Evolutionary conservation across 2,329 filamentous ascomycete genomes (phyloP), one percentile per base, ranked within the genome.

Genomic region (Colletotrichum brevisporum): DNA sequence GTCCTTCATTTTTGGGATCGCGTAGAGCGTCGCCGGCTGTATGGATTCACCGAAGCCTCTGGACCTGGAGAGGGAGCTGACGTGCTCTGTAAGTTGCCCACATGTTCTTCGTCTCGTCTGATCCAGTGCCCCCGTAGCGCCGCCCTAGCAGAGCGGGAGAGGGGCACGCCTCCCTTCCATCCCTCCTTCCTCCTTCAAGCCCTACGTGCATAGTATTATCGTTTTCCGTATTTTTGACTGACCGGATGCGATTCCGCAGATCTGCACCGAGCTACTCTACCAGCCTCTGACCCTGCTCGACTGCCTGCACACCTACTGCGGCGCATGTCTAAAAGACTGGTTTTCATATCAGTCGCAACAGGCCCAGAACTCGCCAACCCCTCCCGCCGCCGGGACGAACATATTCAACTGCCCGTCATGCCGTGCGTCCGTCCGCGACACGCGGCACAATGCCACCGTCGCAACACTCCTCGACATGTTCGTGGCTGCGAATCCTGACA

Each of bases 231-330:
- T 12, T 24, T 24, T 24, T 2, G n/a, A 53, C 66, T 69, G 66
- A 56, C 58, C 39, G 56, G 61, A 52, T 58, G 10, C 55, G 51
- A 36, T 24, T 59, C 27, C 24, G 43, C 61, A 98, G 95, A 99
- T 99, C 76, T 99, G 96, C 85, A 97, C 95, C 75, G 96, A 98
- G 80, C 89, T 97, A 73, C 90, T 97, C 71, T 97, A 94, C 82
- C 93, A 97, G 79, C 94, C 95, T 41, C 87, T 97, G 72, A 97
- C 94, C 31, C 90, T 97, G 57, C 92, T 97, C 79, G 94, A 97
- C 84, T 97, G 94, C 78, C 89, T 97, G 52, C 94, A 97, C 82
- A 98, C 95, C 53, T 99, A 97, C 81, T 99, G 96, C 84, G 96
- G 95, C 72, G 92, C 93, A 47, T 99, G 96, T 78, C 81, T 98